Percentiles rank a stretch among this genome's conserved stretches.
phyloP scores from a whole-genome alignment of 768 basidiomycete species.

The Tulasnella sp. region DNA sequence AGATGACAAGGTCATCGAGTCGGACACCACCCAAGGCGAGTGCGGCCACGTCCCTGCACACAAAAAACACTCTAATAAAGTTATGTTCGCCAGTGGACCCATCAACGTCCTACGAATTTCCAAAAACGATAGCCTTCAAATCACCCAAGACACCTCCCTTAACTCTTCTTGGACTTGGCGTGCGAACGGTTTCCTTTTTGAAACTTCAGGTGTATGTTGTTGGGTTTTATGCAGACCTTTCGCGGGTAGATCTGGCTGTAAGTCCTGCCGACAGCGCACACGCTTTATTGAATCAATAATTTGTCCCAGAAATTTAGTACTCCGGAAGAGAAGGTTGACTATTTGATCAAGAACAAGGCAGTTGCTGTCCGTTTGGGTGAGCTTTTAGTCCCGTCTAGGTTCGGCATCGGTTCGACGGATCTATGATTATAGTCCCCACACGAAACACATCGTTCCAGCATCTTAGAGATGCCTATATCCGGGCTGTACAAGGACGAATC shows the following conservation, averaged over 20 bases:
- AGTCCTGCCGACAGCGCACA: not conserved
- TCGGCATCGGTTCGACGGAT: not conserved
- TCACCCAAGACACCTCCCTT: conserved; percentile 11
- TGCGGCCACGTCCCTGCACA: not conserved
- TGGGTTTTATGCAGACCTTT: conserved; percentile 10
- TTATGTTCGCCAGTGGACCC: not conserved
- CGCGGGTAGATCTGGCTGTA: not conserved
- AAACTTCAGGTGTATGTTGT: conserved; percentile 12
- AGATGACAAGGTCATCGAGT: conserved; percentile 7
- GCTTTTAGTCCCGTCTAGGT: not conserved
- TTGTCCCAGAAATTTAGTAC: not conserved
- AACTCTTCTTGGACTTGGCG: conserved; percentile 5
- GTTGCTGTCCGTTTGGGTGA: conserved; percentile 10
- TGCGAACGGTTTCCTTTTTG: conserved; percentile 14
- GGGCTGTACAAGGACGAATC: not conserved
- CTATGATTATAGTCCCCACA: not conserved
- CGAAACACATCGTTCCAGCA: conserved; percentile 16
- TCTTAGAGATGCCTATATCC: conserved; percentile 13
- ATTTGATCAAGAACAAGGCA: conserved; percentile 1
- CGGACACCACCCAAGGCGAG: not conserved
- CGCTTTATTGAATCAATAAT: not conserved
- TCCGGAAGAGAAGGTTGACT: conserved; percentile 7
- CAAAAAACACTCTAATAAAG: not conserved
- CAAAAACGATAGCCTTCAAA: conserved; percentile 3
- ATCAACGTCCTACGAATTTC: conserved; percentile 1